Evolutionary conservation across 768 basidiomycete species (phyloP).

Genomic region (Roridomyces roridus): DNA sequence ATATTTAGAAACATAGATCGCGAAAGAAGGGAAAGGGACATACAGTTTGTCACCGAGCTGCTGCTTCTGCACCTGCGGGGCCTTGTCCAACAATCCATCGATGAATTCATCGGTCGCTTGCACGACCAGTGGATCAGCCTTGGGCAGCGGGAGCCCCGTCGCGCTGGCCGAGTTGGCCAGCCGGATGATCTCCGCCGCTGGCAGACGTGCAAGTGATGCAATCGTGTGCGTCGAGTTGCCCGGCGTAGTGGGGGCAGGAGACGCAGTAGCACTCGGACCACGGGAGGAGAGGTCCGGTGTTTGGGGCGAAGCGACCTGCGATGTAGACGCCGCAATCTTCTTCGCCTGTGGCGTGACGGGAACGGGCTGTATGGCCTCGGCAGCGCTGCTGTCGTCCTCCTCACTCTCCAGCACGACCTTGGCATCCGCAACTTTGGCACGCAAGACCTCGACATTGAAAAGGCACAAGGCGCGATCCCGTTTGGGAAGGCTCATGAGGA

Average conservation of each 20-base stretch:
- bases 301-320: conserved; percentile 57
- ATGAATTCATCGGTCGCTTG: conserved; percentile 78
- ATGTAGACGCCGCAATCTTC: conserved; percentile 49
- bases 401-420: conserved; percentile 79
- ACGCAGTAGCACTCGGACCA: conserved; percentile 74
- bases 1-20: background rate
- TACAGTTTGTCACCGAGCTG: conserved; percentile 80
- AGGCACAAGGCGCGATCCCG: conserved; percentile 90
- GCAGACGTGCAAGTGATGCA: conserved; percentile 70
- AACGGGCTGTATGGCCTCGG: conserved; percentile 31
- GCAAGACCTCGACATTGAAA: conserved; percentile 84
- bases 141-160: conserved; percentile 65
- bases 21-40: conserved; percentile 30
- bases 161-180: conserved; percentile 59
- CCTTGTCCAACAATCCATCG: conserved; percentile 62
- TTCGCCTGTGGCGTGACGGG: conserved; percentile 71
- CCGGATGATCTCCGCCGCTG: conserved; percentile 77
- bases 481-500: conserved; percentile 87
- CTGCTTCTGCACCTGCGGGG: conserved; percentile 74
- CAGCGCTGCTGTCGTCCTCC: conserved; percentile 47
- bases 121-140: conserved; percentile 71
- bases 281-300: conserved; percentile 81
- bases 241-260: conserved; percentile 72
- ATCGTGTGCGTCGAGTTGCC: conserved; percentile 62
- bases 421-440: conserved; percentile 81